Conservation (phyloP, 2,329 filamentous ascomycete species). For the Neonectria hederae region DNA sequence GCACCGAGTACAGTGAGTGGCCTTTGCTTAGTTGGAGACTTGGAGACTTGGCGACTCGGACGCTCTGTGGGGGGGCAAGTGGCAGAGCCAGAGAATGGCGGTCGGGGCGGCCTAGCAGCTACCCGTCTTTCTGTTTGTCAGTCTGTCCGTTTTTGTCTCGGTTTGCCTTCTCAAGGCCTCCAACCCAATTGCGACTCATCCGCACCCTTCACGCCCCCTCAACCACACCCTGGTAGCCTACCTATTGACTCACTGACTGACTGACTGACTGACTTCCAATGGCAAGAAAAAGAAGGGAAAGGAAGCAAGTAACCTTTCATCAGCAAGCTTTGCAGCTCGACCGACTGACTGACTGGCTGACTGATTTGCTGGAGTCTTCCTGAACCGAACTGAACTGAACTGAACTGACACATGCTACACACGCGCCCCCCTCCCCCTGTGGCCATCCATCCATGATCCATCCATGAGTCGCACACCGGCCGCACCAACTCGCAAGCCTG, state of each 20-base stretch:
- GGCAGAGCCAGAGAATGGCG: not conserved
- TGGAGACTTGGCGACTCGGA: not conserved
- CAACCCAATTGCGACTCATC: conserved; percentile 5
- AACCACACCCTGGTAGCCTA: not conserved
- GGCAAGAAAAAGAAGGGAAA: not conserved
- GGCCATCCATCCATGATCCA: conserved; percentile 15
- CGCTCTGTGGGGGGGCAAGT: not conserved
- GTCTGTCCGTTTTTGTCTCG: not conserved
- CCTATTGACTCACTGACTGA: too few relatives aligned
- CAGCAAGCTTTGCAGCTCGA: not conserved
- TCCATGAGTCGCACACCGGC: conserved; percentile 20
- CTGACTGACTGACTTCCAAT: not conserved
- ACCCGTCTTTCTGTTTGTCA: not conserved
- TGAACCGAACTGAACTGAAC: not conserved
- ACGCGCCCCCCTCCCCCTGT: conserved; percentile 1
- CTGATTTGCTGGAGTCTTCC: not conserved
- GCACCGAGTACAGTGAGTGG: not conserved
- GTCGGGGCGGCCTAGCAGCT: not conserved
- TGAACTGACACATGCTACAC: not conserved
- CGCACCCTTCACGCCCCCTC: not conserved
- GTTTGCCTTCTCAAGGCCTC: conserved; percentile 1
- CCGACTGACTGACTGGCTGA: not conserved
- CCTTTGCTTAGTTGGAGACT: not conserved
- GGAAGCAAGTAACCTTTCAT: not conserved
- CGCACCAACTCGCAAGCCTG: conserved; percentile 6